A percentile compares a stretch with the other conserved stretches of the same genome.
These are phyloP conservation scores for Kalanchoe fedtschenkoi DNA, from an alignment of 164 flowering plant genomes.

Conservation along the genomic window DNA sequence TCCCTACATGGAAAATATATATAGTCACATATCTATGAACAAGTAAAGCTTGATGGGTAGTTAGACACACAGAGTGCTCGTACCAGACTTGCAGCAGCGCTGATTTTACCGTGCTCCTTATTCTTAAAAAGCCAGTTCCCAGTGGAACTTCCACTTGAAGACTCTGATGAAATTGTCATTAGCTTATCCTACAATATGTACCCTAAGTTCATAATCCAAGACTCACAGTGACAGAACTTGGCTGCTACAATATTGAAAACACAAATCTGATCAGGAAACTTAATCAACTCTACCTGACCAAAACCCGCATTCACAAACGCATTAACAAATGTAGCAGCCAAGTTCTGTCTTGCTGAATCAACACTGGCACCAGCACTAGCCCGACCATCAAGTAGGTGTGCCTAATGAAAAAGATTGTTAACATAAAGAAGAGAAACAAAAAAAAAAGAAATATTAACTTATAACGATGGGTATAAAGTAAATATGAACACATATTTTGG, in stretches of 20 bases:
- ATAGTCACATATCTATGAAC: neutral
- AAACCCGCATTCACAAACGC: constrained; percentile 99
- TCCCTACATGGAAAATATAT: constrained; percentile 57
- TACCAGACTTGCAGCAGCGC: constrained; percentile 99
- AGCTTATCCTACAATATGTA: constrained; percentile 66
- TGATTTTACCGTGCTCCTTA: constrained; percentile 94
- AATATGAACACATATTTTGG: neutral
- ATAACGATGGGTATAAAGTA: neutral
- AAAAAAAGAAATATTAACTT: neutral
- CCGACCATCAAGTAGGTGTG: constrained; percentile 92
- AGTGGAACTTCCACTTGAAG: constrained; percentile 60
- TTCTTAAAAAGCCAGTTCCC: constrained; percentile 96
- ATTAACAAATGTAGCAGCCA: constrained; percentile 97
- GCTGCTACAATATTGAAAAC: neutral
- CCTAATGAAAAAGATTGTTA: constrained; percentile 28
- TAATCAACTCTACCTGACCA: constrained; percentile 57
- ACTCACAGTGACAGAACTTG: too few species aligned
- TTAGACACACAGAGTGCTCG: neutral
- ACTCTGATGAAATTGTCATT: constrained; percentile 77
- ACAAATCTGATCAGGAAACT: neutral
- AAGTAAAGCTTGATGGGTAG: neutral
- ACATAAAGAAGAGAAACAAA: neutral
- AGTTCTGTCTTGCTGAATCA: constrained; percentile 95
- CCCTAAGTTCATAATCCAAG: constrained; percentile 7
- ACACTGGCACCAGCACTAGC: constrained; percentile 93